Conservation (phyloP, 192 early-diverging fungal genomes). For the Gryganskiella cystojenkinii region DNA sequence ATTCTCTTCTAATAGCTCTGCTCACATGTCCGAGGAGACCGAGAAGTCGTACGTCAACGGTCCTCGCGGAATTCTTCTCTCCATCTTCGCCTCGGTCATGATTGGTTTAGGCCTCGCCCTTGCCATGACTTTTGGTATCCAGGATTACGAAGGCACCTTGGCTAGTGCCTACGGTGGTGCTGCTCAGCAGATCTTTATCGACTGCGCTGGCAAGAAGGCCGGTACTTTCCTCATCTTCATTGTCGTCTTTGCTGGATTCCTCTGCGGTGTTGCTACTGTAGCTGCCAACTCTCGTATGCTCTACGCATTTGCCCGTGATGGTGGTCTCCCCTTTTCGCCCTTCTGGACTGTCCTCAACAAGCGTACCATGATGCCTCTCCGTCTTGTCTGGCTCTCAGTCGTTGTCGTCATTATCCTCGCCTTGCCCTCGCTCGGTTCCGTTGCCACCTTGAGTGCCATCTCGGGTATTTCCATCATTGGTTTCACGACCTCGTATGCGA, state of each 20-base stretch:
- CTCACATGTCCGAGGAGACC: slow-evolving; percentile 46
- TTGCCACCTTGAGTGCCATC: slow-evolving; percentile 44
- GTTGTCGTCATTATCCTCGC: slow-evolving; percentile 36
- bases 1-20: slow-evolving; percentile 2
- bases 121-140: slow-evolving; percentile 39
- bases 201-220: slow-evolving; percentile 48
- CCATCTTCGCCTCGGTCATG: slow-evolving; percentile 34
- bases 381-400: slow-evolving; percentile 38
- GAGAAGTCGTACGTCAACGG: slow-evolving; percentile 36
- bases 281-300: slow-evolving; percentile 55
- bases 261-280: slow-evolving; percentile 51
- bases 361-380: slow-evolving; percentile 40
- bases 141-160: slow-evolving; percentile 31
- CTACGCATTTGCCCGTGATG: slow-evolving; percentile 60
- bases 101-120: slow-evolving; percentile 37
- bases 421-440: slow-evolving; percentile 48
- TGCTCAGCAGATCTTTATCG: slow-evolving; percentile 43
- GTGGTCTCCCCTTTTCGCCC: slow-evolving; percentile 44
- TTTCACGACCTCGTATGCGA: slow-evolving; percentile 44
- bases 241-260: slow-evolving; percentile 53
- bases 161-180: slow-evolving; percentile 9
- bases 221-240: slow-evolving; percentile 49
- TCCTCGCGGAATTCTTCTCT: slow-evolving; percentile 35
- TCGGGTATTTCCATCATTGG: slow-evolving; percentile 45
- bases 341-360: slow-evolving; percentile 40